Base-by-base conservation (phyloP, 1,284 basidiomycete genomes). In the Violaceomyces palustris region DNA sequence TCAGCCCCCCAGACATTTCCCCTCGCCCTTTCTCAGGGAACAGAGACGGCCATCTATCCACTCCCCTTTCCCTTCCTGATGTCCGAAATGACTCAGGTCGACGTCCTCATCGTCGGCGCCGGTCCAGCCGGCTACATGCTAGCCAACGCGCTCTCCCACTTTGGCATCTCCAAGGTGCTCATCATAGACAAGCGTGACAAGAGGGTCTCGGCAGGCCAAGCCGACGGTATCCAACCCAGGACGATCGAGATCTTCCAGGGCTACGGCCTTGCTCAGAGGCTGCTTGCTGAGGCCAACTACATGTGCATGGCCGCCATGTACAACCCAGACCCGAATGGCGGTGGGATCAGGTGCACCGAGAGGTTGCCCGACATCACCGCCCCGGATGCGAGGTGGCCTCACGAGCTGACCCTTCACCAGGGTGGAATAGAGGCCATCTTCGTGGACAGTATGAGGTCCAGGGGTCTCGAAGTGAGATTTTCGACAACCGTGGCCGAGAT, bases 61-160 rank as follows among this genome's bases (percentile, higher is more conserved):
- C n/a, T n/a, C n/a, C n/a, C n/a, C n/a, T n/a, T n/a, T n/a, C n/a
- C n/a, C n/a, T n/a, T n/a, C n/a, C n/a, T n/a, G n/a, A n/a, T n/a
- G n/a, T n/a, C n/a, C n/a, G n/a, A n/a, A n/a, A n/a, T n/a, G n/a
- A n/a, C n/a, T n/a, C n/a, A n/a, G n/a, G n/a, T n/a, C 31, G 82
- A 82, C 61, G 80, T 82, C 25, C 76, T 82, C 46, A 71, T 83
- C 45, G 58, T 73, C 28, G 69, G 71, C 31, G 65, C 65, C 18
- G 67, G 71, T 26, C 40, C 42, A 15, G 45, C 46, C 22, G 50
- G 50, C 9, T 28, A 48, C 4, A 48, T 53, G 50, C 42, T 42
- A 9, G 50, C 50, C 45, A 53, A 48, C 28, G 47, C 42, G 45
- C 35, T 53, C 8, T 44, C 45, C 2, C n/a, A n/a, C n/a, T n/a